Evolutionary conservation across 441 rosid genomes (phyloP).

Genomic region (Raphanus hybrid): DNA sequence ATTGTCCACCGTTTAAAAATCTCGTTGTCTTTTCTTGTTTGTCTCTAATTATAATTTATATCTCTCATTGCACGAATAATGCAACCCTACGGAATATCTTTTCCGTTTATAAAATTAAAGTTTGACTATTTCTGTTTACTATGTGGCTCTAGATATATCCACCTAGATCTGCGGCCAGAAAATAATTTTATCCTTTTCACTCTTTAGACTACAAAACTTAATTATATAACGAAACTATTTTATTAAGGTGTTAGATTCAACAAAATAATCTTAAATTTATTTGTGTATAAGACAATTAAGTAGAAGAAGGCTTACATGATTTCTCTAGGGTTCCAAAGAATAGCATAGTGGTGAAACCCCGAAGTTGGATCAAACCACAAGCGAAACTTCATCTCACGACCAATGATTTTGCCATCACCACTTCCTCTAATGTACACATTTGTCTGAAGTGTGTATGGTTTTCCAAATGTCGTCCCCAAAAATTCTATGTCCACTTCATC

Average conservation of each 20-base stretch:
- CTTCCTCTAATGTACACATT: too few species aligned
- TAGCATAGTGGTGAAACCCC: slow-evolving; percentile 84
- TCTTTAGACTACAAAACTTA: background rate
- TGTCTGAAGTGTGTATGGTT: too few species aligned
- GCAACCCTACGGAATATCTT: slow-evolving; percentile 25
- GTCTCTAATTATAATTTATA: slow-evolving; percentile 17
- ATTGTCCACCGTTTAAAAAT: slow-evolving; percentile 19
- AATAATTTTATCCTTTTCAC: background rate
- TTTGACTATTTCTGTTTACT: background rate
- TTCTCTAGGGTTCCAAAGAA: slow-evolving; percentile 87
- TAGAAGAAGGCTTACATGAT: slow-evolving; percentile 67
- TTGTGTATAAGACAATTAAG: background rate
- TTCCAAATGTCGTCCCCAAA: too few species aligned
- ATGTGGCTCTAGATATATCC: slow-evolving; percentile 27
- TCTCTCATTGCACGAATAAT: slow-evolving; percentile 17
- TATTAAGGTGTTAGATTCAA: slow-evolving; percentile 10
- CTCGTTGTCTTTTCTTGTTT: slow-evolving; percentile 30
- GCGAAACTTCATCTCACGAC: slow-evolving; percentile 93
- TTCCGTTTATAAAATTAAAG: slow-evolving; percentile 10
- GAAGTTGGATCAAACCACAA: slow-evolving; percentile 94
- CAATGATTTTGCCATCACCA: slow-evolving; percentile 87
- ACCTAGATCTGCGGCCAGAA: slow-evolving; percentile 18
- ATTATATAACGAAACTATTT: background rate
- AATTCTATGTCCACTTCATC: too few species aligned
- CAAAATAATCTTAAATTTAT: background rate